Conservation (phyloP, 495 filamentous ascomycete genomes). For the Pseudevernia furfuracea region DNA sequence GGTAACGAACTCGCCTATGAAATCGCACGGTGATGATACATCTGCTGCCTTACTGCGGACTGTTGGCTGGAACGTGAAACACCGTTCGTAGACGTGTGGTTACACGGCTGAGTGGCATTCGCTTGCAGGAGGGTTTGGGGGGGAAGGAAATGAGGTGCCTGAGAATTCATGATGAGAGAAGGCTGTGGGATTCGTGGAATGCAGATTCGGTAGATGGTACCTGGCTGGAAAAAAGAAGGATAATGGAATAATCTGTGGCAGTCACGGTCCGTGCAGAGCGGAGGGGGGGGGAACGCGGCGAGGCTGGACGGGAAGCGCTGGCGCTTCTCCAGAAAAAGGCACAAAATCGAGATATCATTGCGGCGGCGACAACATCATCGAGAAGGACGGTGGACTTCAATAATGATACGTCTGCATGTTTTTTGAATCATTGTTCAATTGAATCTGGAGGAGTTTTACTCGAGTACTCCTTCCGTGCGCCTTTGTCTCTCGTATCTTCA, state of each 20-base stretch:
- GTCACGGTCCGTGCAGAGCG: conserved; percentile 4
- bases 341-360: not conserved
- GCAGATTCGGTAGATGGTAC: not conserved
- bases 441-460: not conserved
- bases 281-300: not conserved
- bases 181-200: not conserved
- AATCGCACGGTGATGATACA: not conserved
- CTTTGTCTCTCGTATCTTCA: conserved; percentile 1
- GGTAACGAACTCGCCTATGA: not conserved
- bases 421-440: not conserved
- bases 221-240: not conserved
- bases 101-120: not conserved
- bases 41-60: not conserved
- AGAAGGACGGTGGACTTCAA: not conserved
- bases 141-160: not conserved
- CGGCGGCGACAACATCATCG: not conserved
- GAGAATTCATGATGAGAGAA: not conserved
- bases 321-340: conserved; percentile 11
- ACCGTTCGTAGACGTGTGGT: not conserved
- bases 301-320: conserved; percentile 11
- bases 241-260: not conserved
- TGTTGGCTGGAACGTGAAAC: conserved; percentile 13
- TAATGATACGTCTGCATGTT: not conserved
- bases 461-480: not conserved
- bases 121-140: not conserved